Evolutionary conservation across 768 basidiomycete genomes (phyloP).

Genomic region (Exsudoporus frostii): DNA sequence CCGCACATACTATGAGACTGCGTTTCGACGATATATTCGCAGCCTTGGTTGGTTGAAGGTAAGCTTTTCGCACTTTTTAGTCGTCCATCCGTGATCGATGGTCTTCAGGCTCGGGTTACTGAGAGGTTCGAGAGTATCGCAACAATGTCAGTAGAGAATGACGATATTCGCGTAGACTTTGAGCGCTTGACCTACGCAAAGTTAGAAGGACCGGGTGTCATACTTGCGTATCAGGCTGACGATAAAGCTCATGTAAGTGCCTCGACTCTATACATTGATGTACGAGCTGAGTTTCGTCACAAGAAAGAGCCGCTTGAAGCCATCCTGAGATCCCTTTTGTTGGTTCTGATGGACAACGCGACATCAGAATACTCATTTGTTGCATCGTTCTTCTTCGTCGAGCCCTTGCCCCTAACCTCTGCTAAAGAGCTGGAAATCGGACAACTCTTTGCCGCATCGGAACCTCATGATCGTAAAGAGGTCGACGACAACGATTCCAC

Average conservation of each 20-base stretch:
- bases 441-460: conserved; percentile 32
- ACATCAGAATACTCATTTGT: conserved; percentile 90
- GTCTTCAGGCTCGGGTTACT: conserved; percentile 52
- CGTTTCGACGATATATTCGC: conserved; percentile 84
- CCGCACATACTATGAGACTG: conserved; percentile 93
- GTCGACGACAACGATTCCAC: conserved; percentile 41
- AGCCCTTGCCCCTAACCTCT: conserved; percentile 26
- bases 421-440: conserved; percentile 35
- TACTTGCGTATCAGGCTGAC: conserved; percentile 85
- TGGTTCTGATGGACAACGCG: conserved; percentile 94
- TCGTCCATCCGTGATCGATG: not conserved
- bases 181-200: conserved; percentile 64
- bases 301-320: conserved; percentile 85
- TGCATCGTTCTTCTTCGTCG: conserved; percentile 70
- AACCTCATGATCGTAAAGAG: conserved; percentile 43
- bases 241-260: conserved; percentile 79
- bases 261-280: not conserved
- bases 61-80: conserved; percentile 7
- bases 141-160: conserved; percentile 40
- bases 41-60: conserved; percentile 80
- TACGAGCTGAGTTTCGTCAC: conserved; percentile 11
- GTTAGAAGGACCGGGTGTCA: conserved; percentile 77
- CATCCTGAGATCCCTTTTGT: conserved; percentile 75
- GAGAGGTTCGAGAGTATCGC: conserved; percentile 73
- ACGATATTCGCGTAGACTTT: conserved; percentile 40